phyloP scores from a whole-genome alignment of 192 early-diverging fungal genomes.

The Backusella luteola region DNA sequence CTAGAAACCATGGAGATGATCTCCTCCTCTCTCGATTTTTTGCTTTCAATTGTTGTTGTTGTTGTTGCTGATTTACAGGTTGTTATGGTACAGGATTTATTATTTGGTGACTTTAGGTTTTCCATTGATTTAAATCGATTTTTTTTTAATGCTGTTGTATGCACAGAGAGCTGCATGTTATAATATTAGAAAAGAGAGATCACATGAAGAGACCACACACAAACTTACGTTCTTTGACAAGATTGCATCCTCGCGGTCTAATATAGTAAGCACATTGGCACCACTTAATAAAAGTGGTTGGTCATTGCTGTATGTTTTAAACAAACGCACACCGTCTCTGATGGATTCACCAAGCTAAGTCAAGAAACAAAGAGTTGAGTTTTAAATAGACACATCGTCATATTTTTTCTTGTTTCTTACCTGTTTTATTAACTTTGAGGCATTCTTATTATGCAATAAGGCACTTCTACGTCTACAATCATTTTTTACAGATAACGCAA shows the following conservation, averaged over 20 bases:
- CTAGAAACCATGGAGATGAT: neutral
- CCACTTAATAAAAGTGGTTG: slow-evolving; percentile 17
- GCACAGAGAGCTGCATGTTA: neutral
- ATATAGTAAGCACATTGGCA: slow-evolving; percentile 18
- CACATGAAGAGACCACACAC: neutral
- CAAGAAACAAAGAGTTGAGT: neutral
- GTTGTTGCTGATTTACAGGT: neutral
- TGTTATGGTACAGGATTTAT: neutral
- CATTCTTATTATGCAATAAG: slow-evolving; percentile 14
- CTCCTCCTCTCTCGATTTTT: neutral
- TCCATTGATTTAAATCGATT: neutral
- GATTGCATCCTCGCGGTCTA: slow-evolving; percentile 22
- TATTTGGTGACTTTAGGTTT: neutral
- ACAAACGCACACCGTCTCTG: slow-evolving; percentile 8
- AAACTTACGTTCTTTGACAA: slow-evolving; percentile 15
- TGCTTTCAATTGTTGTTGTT: neutral
- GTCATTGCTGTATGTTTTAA: slow-evolving; percentile 12
- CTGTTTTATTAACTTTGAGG: neutral
- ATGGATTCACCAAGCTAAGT: slow-evolving; percentile 16
- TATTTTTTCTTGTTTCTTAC: neutral
- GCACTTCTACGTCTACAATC: slow-evolving; percentile 20
- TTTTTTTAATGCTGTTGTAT: neutral
- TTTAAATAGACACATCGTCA: neutral
- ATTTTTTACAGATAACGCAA: slow-evolving; percentile 18
- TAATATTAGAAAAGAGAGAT: neutral